Evolutionary conservation across 2,329 filamentous ascomycete species (phyloP).

Genomic region (Paecilomyces niveus): DNA sequence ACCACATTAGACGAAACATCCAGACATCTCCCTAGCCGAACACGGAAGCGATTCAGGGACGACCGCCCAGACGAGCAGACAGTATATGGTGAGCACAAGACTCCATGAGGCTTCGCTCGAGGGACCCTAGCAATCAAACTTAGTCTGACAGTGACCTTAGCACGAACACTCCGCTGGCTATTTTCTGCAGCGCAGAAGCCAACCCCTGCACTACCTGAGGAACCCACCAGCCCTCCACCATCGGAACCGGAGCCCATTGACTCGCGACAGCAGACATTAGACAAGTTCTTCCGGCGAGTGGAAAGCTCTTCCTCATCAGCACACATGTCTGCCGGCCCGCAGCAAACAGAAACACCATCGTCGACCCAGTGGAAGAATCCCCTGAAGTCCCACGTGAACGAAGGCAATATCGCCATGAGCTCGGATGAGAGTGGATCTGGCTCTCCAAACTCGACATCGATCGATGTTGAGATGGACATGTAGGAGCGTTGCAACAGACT

Average conservation of each 20-base stretch:
- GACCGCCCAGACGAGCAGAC: constrained; percentile 50
- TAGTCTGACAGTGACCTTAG: constrained; percentile 13
- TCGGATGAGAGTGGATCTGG: neutral
- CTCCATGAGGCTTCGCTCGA: neutral
- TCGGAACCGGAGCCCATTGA: constrained; percentile 22
- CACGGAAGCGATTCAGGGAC: constrained; percentile 52
- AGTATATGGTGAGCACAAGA: constrained; percentile 43
- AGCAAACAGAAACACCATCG: neutral
- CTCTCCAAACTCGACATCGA: constrained; percentile 1
- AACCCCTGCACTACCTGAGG: constrained; percentile 14
- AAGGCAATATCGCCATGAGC: neutral
- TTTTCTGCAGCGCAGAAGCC: constrained; percentile 33
- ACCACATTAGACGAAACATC: constrained; percentile 26
- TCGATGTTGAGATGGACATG: constrained; percentile 26
- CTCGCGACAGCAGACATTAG: constrained; percentile 33
- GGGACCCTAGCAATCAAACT: neutral
- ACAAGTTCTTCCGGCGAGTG: constrained; percentile 30
- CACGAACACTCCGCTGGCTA: constrained; percentile 36
- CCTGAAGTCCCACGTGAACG: neutral
- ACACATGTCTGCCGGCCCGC: constrained; percentile 7
- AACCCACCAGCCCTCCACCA: constrained; percentile 18
- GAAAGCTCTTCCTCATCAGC: neutral
- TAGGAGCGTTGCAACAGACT: neutral
- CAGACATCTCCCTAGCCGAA: constrained; percentile 48
- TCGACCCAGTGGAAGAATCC: neutral